Percentiles rank a stretch among this genome's conserved stretches.
These are phyloP conservation scores for Talaromyces rugulosus DNA, from an alignment of 2,329 filamentous ascomycete species.

Conservation along the genomic window DNA sequence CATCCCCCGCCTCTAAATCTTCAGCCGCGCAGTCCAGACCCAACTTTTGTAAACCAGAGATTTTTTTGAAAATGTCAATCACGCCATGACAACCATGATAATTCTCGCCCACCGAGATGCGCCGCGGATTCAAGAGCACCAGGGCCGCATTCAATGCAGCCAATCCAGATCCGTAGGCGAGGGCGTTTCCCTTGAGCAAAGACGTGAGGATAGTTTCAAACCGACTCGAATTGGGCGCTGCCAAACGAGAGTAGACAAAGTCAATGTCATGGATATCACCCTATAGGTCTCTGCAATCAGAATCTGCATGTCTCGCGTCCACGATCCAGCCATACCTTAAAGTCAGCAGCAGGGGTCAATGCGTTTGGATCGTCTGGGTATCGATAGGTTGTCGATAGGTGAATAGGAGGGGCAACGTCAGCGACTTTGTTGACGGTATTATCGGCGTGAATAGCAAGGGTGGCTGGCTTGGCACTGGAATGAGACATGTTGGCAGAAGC, in stretches of 20 bases:
- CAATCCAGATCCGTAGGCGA: constrained; percentile 82
- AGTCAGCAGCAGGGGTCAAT: constrained; percentile 45
- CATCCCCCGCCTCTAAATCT: constrained; percentile 69
- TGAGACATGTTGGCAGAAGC: constrained; percentile 3
- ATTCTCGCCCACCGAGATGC: constrained; percentile 75
- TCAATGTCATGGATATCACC: constrained; percentile 18
- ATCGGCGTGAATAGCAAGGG: constrained; percentile 14
- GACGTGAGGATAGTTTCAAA: constrained; percentile 77
- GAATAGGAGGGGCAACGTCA: constrained; percentile 75
- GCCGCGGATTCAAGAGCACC: constrained; percentile 75
- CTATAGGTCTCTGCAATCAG: constrained; percentile 1
- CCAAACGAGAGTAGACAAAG: constrained; percentile 80
- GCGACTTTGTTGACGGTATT: constrained; percentile 55
- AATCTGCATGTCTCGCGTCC: neutral
- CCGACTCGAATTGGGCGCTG: constrained; percentile 74
- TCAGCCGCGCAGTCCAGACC: constrained; percentile 64
- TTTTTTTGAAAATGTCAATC: constrained; percentile 65
- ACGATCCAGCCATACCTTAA: constrained; percentile 46
- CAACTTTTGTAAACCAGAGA: constrained; percentile 70
- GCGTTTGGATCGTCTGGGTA: constrained; percentile 64
- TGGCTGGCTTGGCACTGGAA: constrained; percentile 6
- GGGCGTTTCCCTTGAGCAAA: constrained; percentile 59
- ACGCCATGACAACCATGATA: constrained; percentile 96
- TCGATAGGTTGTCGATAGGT: constrained; percentile 78
- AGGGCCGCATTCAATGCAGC: constrained; percentile 85